A percentile compares a stretch with the other conserved stretches of the same genome.
Conservation (phyloP, 768 basidiomycete species). For the Leccinum variicolor region DNA sequence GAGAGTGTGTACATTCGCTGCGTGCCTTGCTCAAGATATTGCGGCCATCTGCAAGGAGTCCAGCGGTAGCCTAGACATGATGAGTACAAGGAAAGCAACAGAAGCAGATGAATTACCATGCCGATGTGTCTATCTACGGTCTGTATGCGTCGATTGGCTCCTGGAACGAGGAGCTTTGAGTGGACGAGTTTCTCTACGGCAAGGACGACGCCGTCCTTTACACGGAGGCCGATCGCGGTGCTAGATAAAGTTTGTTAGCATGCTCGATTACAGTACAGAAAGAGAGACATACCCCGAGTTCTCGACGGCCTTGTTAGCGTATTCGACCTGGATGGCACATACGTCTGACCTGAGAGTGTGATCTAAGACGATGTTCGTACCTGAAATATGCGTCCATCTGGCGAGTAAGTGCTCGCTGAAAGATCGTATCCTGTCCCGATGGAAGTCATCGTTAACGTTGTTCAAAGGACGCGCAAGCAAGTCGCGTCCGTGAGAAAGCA, state of each 20-base stretch:
- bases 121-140: constrained; percentile 93
- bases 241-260: constrained; percentile 37
- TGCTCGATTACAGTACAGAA: background rate
- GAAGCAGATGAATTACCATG: constrained; percentile 51
- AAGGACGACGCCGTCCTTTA: constrained; percentile 90
- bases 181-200: constrained; percentile 98
- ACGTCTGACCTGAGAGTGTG: constrained; percentile 1
- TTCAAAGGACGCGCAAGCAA: constrained; percentile 45
- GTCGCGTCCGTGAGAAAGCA: constrained; percentile 33
- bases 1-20: constrained; percentile 75
- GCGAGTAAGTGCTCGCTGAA: constrained; percentile 90
- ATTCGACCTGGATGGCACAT: constrained; percentile 70
- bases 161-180: constrained; percentile 92
- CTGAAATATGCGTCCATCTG: constrained; percentile 98
- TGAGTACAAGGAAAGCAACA: background rate
- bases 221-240: constrained; percentile 93
- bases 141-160: constrained; percentile 89
- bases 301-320: constrained; percentile 98
- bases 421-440: constrained; percentile 99
- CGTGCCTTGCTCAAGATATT: constrained; percentile 82
- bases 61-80: constrained; percentile 75
- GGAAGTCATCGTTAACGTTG: constrained; percentile 71
- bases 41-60: constrained; percentile 89
- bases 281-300: constrained; percentile 76
- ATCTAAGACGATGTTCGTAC: constrained; percentile 37